Base-by-base conservation (phyloP, 148 eudicot species). In the Selenicereus undatus region DNA sequence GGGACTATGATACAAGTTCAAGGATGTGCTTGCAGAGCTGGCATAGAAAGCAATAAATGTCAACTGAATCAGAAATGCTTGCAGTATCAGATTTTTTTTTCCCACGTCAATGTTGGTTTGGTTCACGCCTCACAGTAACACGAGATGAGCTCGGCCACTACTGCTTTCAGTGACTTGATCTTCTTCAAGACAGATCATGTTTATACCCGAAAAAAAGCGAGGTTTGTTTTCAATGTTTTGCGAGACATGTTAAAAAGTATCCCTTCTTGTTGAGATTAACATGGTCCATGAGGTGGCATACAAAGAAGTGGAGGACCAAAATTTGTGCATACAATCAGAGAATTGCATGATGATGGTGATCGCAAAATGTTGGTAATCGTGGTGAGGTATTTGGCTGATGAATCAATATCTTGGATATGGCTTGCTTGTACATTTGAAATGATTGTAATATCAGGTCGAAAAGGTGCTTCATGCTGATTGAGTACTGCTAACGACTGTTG, bases 1-100 rank as follows among this genome's bases (percentile, higher is more conserved):
- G 98, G 98, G 93, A 87, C 43, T 96, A 93, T 64, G 97, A 93
- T 68, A 83, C 82, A 20, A 85, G 92, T 87, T 86, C 97, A 76
- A 87, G 95, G 86, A 96, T 92, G 98, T 93, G 98, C 84, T 77
- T 91, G 81, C 89, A 83, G 64, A 88, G 84, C 69, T 91, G 97
- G 97, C 89, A 88, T 51, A 81, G 65, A 89, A 83, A 32, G 51
- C 80, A n/a, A 65, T 35, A 9, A 75, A 64, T 77, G 85, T 83
- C 74, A 83, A 87, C 76, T 87, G 77, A 88, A 27, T 20, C 20
- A 75, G 39, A 68, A 64, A 4, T 5, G 72, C 35, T 32, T 75
- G 35, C 65, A 17, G 18, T 36, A 35, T 7, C 39, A 75, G 65
- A 9, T 13, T 6, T 36, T 24, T 32, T 32, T 36, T 24, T 32